These are phyloP conservation scores for Mesembryanthemum crystallinum DNA, from an alignment of 148 eudicot genomes.

Conservation along the genomic window DNA sequence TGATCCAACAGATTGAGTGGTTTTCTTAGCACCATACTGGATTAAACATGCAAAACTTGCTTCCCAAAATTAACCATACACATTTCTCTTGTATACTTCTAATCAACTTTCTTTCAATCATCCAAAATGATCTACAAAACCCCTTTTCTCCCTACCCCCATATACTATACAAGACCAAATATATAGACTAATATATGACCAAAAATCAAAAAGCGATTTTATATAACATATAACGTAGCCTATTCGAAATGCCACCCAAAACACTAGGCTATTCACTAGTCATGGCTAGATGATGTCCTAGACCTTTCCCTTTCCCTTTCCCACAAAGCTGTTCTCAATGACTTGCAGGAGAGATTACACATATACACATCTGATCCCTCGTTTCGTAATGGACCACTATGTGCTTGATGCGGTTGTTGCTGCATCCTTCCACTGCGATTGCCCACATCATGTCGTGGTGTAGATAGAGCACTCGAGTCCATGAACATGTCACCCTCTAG, in stretches of 20 bases:
- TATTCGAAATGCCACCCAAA: conserved; percentile 8
- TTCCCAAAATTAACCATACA: background rate
- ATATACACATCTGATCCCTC: conserved; percentile 36
- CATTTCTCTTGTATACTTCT: conserved; percentile 16
- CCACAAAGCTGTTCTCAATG: conserved; percentile 39
- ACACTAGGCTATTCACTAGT: conserved; percentile 3
- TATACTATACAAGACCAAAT: conserved; percentile 31
- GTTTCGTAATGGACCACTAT: conserved; percentile 24
- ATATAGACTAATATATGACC: background rate
- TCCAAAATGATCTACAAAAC: conserved; percentile 15
- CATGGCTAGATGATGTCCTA: conserved; percentile 31
- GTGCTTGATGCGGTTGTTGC: conserved; percentile 27
- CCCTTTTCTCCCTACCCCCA: background rate
- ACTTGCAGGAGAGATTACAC: conserved; percentile 43
- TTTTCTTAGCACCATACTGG: too few species aligned
- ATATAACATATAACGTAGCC: conserved; percentile 4
- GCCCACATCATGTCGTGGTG: conserved; percentile 53
- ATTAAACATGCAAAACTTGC: too few species aligned
- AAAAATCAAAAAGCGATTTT: background rate
- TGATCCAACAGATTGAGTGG: too few species aligned
- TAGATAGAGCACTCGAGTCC: conserved; percentile 48
- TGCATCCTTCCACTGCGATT: conserved; percentile 59
- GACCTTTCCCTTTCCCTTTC: conserved; percentile 38
- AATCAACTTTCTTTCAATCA: background rate
- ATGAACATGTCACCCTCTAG: conserved; percentile 69